Percentiles rank a stretch among this genome's conserved stretches.
These are phyloP conservation scores for Xylaria sp. DNA, from an alignment of 2,329 filamentous ascomycete species.

Conservation along the genomic window DNA sequence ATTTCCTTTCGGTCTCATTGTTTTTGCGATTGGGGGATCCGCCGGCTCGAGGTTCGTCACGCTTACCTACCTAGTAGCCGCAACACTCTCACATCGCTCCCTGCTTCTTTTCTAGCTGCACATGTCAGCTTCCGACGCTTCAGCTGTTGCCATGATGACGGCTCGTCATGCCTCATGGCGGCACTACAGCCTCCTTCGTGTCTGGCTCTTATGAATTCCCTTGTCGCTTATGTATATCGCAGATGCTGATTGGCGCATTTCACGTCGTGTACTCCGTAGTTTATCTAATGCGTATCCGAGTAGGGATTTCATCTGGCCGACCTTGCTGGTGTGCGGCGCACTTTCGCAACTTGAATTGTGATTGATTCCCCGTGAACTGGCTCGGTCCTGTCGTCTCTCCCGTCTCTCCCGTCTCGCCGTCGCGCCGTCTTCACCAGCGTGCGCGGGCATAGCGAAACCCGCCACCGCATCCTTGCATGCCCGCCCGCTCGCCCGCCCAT, in stretches of 20 bases:
- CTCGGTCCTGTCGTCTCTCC: constrained; percentile 15
- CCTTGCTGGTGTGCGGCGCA: constrained; percentile 27
- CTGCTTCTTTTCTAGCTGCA: not conserved
- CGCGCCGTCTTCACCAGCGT: constrained; percentile 6
- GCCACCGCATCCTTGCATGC: not conserved
- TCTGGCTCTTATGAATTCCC: not conserved
- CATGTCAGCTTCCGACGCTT: not conserved
- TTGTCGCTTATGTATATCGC: constrained; percentile 9
- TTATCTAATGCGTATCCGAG: constrained; percentile 33
- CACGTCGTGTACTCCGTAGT: constrained; percentile 23
- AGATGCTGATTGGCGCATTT: constrained; percentile 11
- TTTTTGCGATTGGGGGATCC: constrained; percentile 17
- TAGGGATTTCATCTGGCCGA: constrained; percentile 31
- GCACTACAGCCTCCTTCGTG: not conserved
- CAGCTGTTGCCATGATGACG: constrained; percentile 13
- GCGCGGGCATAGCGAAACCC: constrained; percentile 18
- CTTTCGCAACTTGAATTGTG: constrained; percentile 26
- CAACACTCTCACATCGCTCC: constrained; percentile 7
- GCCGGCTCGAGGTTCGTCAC: constrained; percentile 37
- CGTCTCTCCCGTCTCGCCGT: not conserved
- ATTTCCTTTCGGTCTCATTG: constrained; percentile 13
- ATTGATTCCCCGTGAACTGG: constrained; percentile 28
- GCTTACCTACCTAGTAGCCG: constrained; percentile 13
- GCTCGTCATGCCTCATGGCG: not conserved
- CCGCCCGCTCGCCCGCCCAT: not conserved